These are phyloP conservation scores for Daldinia grandis DNA, from an alignment of 495 filamentous ascomycete genomes.

Conservation along the genomic window DNA sequence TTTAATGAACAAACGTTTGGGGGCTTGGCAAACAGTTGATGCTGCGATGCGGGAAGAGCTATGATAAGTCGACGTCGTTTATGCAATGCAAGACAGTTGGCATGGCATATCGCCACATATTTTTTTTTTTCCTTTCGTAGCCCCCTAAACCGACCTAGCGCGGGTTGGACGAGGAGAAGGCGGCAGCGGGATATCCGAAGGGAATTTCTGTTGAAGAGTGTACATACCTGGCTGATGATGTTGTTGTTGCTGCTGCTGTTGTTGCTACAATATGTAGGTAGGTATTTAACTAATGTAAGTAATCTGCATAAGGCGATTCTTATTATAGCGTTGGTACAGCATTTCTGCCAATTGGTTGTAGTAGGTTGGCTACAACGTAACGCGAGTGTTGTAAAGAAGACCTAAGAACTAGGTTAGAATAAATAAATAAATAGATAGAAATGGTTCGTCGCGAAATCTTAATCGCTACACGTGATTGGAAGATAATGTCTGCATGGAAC, in stretches of 20 bases:
- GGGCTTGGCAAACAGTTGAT: conserved; percentile 24
- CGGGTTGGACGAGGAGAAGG: conserved; percentile 10
- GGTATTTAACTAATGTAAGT: no score
- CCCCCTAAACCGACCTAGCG: conserved; percentile 36
- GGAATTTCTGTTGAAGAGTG: neutral
- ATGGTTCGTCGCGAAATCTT: neutral
- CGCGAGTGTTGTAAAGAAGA: no score
- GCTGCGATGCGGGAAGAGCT: conserved; percentile 32
- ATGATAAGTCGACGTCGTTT: conserved; percentile 42
- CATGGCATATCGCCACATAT: conserved; percentile 44
- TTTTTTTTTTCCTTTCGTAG: conserved; percentile 1
- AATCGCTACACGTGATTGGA: conserved; percentile 32
- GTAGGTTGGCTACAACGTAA: neutral
- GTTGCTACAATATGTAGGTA: no score
- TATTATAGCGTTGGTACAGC: neutral
- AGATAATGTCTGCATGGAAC: conserved; percentile 1
- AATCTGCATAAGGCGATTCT: neutral
- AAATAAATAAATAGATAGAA: neutral
- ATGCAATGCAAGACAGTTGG: conserved; percentile 52
- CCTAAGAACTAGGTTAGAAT: no score
- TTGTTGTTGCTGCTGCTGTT: no score
- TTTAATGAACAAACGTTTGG: conserved; percentile 11
- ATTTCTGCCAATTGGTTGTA: neutral
- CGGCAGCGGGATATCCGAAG: conserved; percentile 24
- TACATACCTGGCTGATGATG: no score